These are phyloP conservation scores for Boletus bicolor DNA, from an alignment of 768 basidiomycete species.

Conservation along the genomic window DNA sequence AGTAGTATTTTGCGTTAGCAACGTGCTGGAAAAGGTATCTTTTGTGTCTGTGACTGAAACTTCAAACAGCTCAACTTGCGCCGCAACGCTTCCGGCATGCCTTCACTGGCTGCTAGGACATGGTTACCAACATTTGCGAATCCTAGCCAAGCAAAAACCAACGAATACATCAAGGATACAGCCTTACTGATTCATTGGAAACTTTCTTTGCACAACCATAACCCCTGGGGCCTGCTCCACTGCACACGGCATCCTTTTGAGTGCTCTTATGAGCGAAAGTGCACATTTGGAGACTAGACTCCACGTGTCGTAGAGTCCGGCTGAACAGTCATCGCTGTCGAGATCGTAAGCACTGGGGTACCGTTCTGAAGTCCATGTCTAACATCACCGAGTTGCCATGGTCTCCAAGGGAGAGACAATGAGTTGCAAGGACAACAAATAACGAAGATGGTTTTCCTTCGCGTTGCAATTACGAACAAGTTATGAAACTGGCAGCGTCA, in stretches of 20 bases:
- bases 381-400: background rate
- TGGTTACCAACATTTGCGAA: background rate
- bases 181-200: background rate
- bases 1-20: too few species aligned
- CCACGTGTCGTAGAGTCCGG: background rate
- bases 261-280: background rate
- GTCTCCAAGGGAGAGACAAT: slow-evolving; percentile 7
- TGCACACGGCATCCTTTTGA: too few species aligned
- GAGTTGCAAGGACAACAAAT: slow-evolving; percentile 6
- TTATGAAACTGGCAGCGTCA: background rate
- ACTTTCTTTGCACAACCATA: background rate
- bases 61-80: background rate
- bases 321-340: background rate
- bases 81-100: background rate
- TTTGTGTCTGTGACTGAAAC: too few species aligned
- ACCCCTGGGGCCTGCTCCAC: too few species aligned
- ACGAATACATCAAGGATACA: background rate
- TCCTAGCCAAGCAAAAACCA: background rate
- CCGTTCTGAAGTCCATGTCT: background rate
- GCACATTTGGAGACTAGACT: background rate
- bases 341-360: background rate
- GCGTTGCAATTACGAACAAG: background rate
- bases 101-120: too few species aligned
- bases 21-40: too few species aligned
- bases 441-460: background rate